phyloP scores from a whole-genome alignment of 1,284 basidiomycete genomes.

The Apiotrichum siamense region DNA sequence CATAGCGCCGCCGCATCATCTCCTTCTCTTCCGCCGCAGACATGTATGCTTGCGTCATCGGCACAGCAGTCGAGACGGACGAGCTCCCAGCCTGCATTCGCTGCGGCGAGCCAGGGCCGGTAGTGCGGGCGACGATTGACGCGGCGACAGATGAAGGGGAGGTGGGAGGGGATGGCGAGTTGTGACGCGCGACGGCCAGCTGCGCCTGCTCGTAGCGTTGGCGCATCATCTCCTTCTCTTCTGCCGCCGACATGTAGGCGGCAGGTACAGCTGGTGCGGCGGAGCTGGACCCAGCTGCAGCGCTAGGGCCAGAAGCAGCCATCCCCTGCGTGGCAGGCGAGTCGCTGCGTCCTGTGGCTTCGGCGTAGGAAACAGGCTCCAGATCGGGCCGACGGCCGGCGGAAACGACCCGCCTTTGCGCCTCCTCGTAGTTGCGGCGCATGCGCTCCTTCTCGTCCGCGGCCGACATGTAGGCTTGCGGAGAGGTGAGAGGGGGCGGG shows the following conservation, averaged over 20 bases:
- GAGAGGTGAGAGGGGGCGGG: no score
- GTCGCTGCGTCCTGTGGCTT: no score
- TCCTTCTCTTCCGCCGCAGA: conserved; percentile 21
- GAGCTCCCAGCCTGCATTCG: not conserved
- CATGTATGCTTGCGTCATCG: not conserved
- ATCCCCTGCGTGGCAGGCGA: no score
- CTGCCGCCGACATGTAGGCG: not conserved
- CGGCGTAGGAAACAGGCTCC: no score
- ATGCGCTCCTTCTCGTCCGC: conserved; percentile 35
- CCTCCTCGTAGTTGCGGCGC: conserved; percentile 30
- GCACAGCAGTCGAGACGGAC: no score
- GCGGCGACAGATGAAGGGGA: no score
- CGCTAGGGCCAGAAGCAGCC: no score
- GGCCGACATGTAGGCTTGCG: conserved; percentile 9
- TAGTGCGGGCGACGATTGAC: not conserved
- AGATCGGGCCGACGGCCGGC: not conserved
- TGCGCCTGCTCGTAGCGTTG: conserved; percentile 31
- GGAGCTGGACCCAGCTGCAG: no score
- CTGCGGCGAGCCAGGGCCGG: not conserved
- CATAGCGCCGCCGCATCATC: conserved; percentile 18
- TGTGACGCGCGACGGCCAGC: not conserved
- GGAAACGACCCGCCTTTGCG: not conserved
- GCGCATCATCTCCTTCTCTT: conserved; percentile 10
- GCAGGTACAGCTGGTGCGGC: no score
- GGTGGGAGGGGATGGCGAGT: not conserved